Evolutionary conservation across 164 flowering plant species (phyloP), one percentile per base, ranked within the genome.

Genomic region (Stephania japonica): DNA sequence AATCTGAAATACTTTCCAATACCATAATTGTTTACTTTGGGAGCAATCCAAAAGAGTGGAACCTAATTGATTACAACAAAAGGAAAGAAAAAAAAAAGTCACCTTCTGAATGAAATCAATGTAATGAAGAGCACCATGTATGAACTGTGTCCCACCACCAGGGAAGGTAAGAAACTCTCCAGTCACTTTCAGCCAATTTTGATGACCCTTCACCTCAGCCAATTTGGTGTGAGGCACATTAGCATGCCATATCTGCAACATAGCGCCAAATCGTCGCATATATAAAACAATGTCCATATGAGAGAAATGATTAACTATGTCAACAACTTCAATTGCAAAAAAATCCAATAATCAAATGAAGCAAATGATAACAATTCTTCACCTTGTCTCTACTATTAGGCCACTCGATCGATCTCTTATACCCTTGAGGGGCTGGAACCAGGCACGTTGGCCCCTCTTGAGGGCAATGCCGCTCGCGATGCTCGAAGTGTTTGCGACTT

Each of bases 61-160:
- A 47, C 53, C 53, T 47, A 47, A 47, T 7, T 47, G 53, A 47
- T 7, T 47, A 9, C 38, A 47, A 47, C 53, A 47, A 9, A 47
- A 47, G 16, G 53, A 16, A 9, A 7, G 53, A 12, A 47, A 16
- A 9, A 7, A 16, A 12, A 47, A 12, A 47, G 53, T 74, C 42
- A 94, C 98, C 87, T 86, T 64, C 68, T 93, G 86, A 65, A 93
- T 71, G 73, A 88, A 89, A 71, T 94, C 96, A 71, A 92, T 90
- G 85, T 94, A 94, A 73, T 90, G 96, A 3, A 91, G 84, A 6
- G 99, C 98, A 14, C 99, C 99, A 71, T 94, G 98, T n/a, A 93
- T 94, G 84, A 94, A 92, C 78, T 92, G 97, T 42, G 99, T 94
- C 2, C 99, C 99, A 68, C 99, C 99, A 1, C 99, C 99, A 1